Evolutionary conservation across 164 flowering plant genomes (phyloP).

Genomic region (Magnolia kwangsiensis): DNA sequence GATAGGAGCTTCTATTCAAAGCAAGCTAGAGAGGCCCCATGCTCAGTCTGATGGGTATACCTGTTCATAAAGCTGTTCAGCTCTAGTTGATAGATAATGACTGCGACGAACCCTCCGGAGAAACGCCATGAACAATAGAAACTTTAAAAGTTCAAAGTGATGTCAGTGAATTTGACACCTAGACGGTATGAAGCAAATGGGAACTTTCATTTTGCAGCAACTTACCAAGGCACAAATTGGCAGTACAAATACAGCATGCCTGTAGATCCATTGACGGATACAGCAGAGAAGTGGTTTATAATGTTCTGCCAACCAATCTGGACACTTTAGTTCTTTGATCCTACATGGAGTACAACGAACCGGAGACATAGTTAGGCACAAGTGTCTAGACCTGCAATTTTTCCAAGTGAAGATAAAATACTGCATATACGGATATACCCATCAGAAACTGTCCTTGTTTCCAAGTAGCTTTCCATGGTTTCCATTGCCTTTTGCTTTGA

Average conservation of each 20-base stretch:
- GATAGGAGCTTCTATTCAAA: too few species aligned
- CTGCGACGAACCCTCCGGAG: constrained; percentile 38
- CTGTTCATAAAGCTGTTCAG: constrained; percentile 79
- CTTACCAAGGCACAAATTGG: constrained; percentile 56
- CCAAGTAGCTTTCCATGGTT: constrained; percentile 34
- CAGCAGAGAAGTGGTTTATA: constrained; percentile 72
- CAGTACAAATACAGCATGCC: constrained; percentile 43
- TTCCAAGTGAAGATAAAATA: constrained; percentile 2
- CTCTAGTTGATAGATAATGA: constrained; percentile 45
- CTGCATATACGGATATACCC: constrained; percentile 64
- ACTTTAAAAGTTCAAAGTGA: constrained; percentile 44
- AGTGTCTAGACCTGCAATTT: neutral
- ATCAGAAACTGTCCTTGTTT: constrained; percentile 33
- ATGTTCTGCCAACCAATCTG: constrained; percentile 57
- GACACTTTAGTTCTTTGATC: constrained; percentile 76
- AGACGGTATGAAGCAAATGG: constrained; percentile 11
- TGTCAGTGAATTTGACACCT: constrained; percentile 23
- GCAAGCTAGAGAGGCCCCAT: too few species aligned
- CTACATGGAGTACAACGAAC: constrained; percentile 29
- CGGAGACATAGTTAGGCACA: neutral
- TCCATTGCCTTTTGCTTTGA: constrained; percentile 56
- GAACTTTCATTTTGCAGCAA: constrained; percentile 19
- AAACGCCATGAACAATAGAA: constrained; percentile 36
- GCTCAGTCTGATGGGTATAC: constrained; percentile 22
- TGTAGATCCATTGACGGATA: constrained; percentile 52